Evolutionary conservation across 2,329 filamentous ascomycete genomes (phyloP).

Genomic region (Taxawa tesnikishii): DNA sequence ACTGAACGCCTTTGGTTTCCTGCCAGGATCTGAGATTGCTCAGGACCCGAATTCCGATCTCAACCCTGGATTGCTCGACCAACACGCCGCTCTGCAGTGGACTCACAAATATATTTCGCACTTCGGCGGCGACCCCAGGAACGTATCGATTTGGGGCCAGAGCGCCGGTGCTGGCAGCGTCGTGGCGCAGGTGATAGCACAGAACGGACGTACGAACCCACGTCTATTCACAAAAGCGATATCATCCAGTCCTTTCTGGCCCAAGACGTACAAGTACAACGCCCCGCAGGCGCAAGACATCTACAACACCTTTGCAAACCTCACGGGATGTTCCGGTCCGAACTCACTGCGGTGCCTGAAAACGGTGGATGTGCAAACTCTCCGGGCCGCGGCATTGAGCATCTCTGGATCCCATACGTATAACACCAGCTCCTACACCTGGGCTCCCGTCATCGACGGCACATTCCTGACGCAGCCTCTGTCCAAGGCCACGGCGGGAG

Average conservation of each 20-base stretch:
- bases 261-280: constrained; percentile 44
- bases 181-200: constrained; percentile 40
- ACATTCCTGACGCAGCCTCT: constrained; percentile 38
- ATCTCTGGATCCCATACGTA: constrained; percentile 40
- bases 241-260: constrained; percentile 45
- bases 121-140: constrained; percentile 34
- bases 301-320: constrained; percentile 33
- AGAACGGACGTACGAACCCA: constrained; percentile 27
- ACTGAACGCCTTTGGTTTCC: constrained; percentile 44
- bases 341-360: constrained; percentile 46
- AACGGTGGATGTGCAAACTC: constrained; percentile 36
- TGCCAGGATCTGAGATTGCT: constrained; percentile 37
- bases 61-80: constrained; percentile 36
- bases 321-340: constrained; percentile 35
- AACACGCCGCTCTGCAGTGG: constrained; percentile 39
- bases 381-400: constrained; percentile 39
- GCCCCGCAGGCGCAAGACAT: constrained; percentile 37
- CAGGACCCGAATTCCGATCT: constrained; percentile 32
- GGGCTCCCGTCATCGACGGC: constrained; percentile 49
- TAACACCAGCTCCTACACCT: constrained; percentile 44
- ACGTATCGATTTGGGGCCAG: constrained; percentile 33
- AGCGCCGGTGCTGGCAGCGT: constrained; percentile 43
- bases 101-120: constrained; percentile 32
- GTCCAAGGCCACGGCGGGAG: constrained; percentile 27
- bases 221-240: constrained; percentile 39